A percentile compares a stretch with the other conserved stretches of the same genome.
Conservation (phyloP, 257 asterid genomes). For the Przewalskia tangutica region DNA sequence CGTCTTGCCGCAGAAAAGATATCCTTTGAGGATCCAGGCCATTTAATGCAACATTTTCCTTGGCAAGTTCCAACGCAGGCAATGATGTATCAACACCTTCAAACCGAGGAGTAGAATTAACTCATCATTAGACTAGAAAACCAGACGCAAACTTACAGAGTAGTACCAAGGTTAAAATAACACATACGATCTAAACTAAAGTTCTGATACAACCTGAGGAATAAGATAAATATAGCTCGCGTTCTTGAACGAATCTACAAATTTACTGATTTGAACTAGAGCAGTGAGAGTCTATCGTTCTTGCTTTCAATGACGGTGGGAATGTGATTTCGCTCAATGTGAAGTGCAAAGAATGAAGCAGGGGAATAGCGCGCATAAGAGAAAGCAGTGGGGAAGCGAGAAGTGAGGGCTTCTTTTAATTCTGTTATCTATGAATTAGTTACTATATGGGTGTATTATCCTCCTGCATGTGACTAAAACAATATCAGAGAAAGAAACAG, state of each 20-base stretch:
- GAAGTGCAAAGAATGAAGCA: not conserved
- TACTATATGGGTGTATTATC: not conserved
- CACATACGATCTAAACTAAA: not conserved
- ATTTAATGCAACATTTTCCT: slow-evolving; percentile 53
- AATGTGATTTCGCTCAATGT: not conserved
- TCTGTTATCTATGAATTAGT: not conserved
- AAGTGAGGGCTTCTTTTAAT: not conserved
- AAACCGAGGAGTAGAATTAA: slow-evolving; percentile 15
- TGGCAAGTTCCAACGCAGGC: slow-evolving; percentile 77
- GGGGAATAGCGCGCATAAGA: not conserved
- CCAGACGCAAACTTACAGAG: not conserved
- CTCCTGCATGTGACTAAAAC: not conserved
- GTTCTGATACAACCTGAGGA: not conserved
- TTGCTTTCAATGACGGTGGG: not conserved
- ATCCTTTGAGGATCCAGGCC: slow-evolving; percentile 41
- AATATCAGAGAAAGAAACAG: not conserved
- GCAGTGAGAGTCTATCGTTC: not conserved
- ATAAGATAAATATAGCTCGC: not conserved
- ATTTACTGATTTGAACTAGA: not conserved
- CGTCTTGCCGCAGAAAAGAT: slow-evolving; percentile 68
- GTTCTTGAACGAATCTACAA: not conserved
- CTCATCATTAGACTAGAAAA: not conserved
- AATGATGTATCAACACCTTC: slow-evolving; percentile 85
- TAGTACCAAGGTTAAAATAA: not conserved
- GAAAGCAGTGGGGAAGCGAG: not conserved